Evolutionary conservation across 1,284 basidiomycete species (phyloP), one percentile per base, ranked within the genome.

Genomic region (Calocybe gambosa): DNA sequence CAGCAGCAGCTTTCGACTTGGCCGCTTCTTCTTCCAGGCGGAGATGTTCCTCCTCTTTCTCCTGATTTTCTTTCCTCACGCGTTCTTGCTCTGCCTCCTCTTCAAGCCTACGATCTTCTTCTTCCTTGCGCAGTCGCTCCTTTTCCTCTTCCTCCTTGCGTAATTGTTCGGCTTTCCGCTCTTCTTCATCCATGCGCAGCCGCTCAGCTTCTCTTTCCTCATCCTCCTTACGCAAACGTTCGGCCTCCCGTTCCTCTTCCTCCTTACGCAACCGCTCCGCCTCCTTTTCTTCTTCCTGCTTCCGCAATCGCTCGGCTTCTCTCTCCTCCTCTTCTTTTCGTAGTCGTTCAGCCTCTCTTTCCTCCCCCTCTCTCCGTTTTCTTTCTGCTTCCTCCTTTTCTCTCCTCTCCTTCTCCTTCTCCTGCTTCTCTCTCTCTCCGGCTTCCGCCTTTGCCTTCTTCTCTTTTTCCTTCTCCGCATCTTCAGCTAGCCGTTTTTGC

Each of bases 401-500:
- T 45, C 67, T 61, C 28, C 70, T 67, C 47, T 72, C 69, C 25
- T 69, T 67, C 47, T 72, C 69, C 25, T 69, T 68, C 53, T 53
- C 56, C 56, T 61, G 52, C 62, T 69, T 59, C 58, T 64, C 54
- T 58, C 66, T 43, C 58, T 53, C 65, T 42, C 67, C 63, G 18
- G 55, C 58, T 44, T 65, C 70, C 58, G 50, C 66, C 52, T 62
- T 65, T 58, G 66, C 66, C 42, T 61, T 62, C 23, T 66, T 64
- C 48, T 69, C 63, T 48, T 55, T 52, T 55, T 67, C 57, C 46
- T 68, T 57, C 49, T 60, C 61, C 47, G 68, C 66, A 58, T 78
- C 78, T 55, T 76, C 71, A 9, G 71, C 75, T 44, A 80, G 61
- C 26, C 77, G 67, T 61, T 70, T 73, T 58, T 66, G 65, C 54